Evolutionary conservation across 306 rosid genomes (phyloP), one percentile per base, ranked within the genome.

Genomic region (Citrullus mucosospermus): DNA sequence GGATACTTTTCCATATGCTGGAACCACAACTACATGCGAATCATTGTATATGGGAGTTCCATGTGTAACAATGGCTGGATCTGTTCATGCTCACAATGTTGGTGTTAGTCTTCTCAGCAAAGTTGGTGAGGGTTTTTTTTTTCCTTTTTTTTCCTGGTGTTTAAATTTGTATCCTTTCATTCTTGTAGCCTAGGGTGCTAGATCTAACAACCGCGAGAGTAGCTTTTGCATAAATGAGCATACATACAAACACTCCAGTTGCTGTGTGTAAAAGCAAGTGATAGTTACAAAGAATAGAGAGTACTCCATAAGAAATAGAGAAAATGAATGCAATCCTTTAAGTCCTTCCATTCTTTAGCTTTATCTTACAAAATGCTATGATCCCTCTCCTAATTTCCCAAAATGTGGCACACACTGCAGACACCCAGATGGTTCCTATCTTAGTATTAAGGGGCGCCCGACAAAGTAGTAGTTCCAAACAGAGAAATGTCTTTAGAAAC

Each of bases 31-130:
- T 7, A 92, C 99, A 36, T 95, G 99, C 48, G 98, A 95, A 79
- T 95, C 98, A 75, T 85, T 95, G 78, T 95, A 88, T 89, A 95
- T 95, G 99, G 99, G 99, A 65, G 99, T 95, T 79, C 99, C 99
- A 20, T 95, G 99, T 86, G 91, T 95, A 78, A 92, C 96, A 58
- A 95, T 95, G 99, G 96, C 91, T 70, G 99, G 99, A 79, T 90
- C 99, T 20, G 93, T 90, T 53, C 99, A 95, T 79, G 99, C 99
- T 46, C 99, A 95, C 85, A 95, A 95, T 83, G 99, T 95, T 81
- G 99, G 99, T 16, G 99, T 92, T 82, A 95, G 99, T 88, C 97
- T 95, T 84, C 93, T 95, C 80, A 85, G 88, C 89, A 91, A 80
- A n/a, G 97, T 95, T 84, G 99, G 99, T 92, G 83, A 81, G 58